A percentile compares a stretch with the other conserved stretches of the same genome.
Evolutionary conservation across 345 rosid species (phyloP).

Genomic region (Draba incana): DNA sequence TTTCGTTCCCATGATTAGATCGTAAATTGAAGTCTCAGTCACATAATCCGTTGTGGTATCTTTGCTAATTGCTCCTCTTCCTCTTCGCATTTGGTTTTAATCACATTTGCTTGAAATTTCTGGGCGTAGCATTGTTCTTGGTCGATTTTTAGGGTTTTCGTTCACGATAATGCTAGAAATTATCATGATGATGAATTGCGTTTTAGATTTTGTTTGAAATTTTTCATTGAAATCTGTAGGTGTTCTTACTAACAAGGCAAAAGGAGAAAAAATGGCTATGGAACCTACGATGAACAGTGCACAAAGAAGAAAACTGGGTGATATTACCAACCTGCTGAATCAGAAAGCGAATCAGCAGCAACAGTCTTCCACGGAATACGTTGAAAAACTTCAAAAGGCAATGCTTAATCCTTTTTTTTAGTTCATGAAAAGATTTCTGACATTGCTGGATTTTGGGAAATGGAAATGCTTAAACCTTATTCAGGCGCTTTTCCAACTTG

Average conservation of each 20-base stretch:
- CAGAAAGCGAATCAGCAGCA: conserved; percentile 41
- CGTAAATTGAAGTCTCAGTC: conserved; percentile 1
- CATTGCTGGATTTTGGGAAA: background rate
- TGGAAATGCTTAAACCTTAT: background rate
- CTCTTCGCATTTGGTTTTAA: conserved; percentile 4
- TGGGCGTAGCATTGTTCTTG: background rate
- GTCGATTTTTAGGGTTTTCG: conserved; percentile 8
- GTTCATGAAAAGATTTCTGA: conserved; percentile 3
- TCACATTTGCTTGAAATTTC: conserved; percentile 11
- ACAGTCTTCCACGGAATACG: conserved; percentile 41
- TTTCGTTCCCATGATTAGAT: conserved; percentile 10
- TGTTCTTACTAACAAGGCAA: conserved; percentile 38
- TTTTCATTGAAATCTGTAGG: conserved; percentile 17
- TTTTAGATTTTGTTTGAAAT: conserved; percentile 21
- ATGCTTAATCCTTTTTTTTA: background rate
- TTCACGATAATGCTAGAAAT: background rate
- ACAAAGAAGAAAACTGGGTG: conserved; percentile 52
- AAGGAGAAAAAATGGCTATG: conserved; percentile 40
- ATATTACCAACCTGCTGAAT: conserved; percentile 60
- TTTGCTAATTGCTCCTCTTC: conserved; percentile 20
- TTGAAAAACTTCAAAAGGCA: conserved; percentile 58
- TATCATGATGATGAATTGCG: background rate
- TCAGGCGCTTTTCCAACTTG: conserved; percentile 23
- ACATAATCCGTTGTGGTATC: background rate
- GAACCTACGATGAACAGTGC: conserved; percentile 41